Evolutionary conservation across 345 rosid species (phyloP), one percentile per base, ranked within the genome.

Genomic region (Euclidium syriacum): DNA sequence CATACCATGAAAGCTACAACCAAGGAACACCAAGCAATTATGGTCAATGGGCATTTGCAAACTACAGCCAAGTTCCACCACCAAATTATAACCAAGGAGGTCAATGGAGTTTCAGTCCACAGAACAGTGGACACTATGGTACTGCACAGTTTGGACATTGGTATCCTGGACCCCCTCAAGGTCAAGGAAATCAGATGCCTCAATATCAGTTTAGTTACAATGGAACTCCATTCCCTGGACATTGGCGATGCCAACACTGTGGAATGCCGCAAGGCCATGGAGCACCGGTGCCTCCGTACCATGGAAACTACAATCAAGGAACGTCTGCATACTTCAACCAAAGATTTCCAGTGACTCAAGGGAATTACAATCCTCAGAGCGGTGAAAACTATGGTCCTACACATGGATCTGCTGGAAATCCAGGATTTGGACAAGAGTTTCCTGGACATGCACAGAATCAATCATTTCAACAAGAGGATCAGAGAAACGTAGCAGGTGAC

Each of bases 181-280:
- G 27, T 17, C 58, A 38, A 49, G 67, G 60, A 68, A 41, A 23
- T 58, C 36, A 50, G 8, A 40, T 41, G 3, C 53, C 73, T 34
- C 73, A 59, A 33, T 59, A 51, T 51, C 66, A 59, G 47, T 18
- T 17, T 4, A 18, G 66, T 68, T 68, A 68, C 23, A 33, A 51
- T 41, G 54, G 53, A 17, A 3, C 47, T 59, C 60, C 39, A n/a
- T 41, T 51, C 22, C n/a, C 52, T 59, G 66, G 53, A 41, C 59
- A 68, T 50, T 74, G 77, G 36, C 78, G 61, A 22, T 73, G 79
- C 16, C 73, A 47, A 29, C 23, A 53, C 50, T 68, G 66, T 68
- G 73, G 73, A 51, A 68, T 68, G 67, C 9, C 3, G 51, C 91
- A 75, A 42, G 74, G 59, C 64, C 89, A 71, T 40, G 79, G 71